These are phyloP conservation scores for Discostella stelligera DNA, from an alignment of 352 stramenopile species.

Conservation along the genomic window DNA sequence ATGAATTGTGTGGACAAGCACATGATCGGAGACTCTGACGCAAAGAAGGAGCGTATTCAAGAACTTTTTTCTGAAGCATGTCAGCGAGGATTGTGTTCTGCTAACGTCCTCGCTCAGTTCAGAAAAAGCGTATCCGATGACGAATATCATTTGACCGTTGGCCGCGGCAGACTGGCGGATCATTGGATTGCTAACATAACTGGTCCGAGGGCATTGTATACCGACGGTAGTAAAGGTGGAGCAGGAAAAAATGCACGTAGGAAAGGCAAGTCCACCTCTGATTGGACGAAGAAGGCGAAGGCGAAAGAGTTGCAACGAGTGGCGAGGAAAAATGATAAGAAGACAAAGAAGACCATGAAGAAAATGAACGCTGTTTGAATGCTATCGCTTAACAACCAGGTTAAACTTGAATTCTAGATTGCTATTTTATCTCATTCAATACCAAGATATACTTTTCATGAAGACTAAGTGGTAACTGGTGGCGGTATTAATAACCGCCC, in stretches of 20 bases:
- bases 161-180: constrained; percentile 45
- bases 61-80: constrained; percentile 55
- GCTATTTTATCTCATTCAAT: too few species aligned
- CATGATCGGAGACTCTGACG: constrained; percentile 18
- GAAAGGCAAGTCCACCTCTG: constrained; percentile 51
- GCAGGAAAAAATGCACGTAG: constrained; percentile 47
- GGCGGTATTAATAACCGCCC: too few species aligned
- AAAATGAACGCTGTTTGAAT: constrained; percentile 9
- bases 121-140: constrained; percentile 42
- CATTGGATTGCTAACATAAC: constrained; percentile 56
- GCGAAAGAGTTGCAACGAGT: constrained; percentile 24
- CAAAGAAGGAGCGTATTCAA: constrained; percentile 43
- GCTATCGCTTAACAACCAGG: too few species aligned
- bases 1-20: constrained; percentile 50
- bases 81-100: constrained; percentile 40
- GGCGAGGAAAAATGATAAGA: constrained; percentile 26
- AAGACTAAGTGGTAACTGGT: too few species aligned
- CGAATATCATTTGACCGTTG: constrained; percentile 51
- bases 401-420: too few species aligned
- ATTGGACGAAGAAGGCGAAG: constrained; percentile 51
- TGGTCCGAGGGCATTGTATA: constrained; percentile 46
- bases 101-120: constrained; percentile 40
- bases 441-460: too few species aligned
- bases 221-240: constrained; percentile 45
- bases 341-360: constrained; percentile 33